Percentiles rank a stretch among this genome's conserved stretches.
Evolutionary conservation across 345 rosid genomes (phyloP).

Genomic region (Eucalyptus pauciflora): DNA sequence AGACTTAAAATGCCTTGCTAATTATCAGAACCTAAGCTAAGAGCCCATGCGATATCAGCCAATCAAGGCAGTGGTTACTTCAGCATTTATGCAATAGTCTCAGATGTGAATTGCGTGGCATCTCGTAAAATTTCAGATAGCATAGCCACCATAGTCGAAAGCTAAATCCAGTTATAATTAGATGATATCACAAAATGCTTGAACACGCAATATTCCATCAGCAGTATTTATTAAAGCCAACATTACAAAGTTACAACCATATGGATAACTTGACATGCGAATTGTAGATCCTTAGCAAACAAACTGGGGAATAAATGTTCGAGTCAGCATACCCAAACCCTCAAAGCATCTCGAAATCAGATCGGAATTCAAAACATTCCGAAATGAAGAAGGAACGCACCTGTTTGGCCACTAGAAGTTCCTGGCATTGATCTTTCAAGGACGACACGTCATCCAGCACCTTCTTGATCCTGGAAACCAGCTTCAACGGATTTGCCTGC

Average conservation of each 20-base stretch:
- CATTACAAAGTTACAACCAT: neutral
- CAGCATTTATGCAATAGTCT: neutral
- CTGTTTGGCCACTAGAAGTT: constrained; percentile 85
- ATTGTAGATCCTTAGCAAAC: neutral
- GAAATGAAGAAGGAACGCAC: constrained; percentile 4
- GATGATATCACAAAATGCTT: neutral
- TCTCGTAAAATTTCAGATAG: neutral
- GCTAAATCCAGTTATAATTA: neutral
- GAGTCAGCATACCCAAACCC: neutral
- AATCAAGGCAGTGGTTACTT: neutral
- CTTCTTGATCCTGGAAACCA: constrained; percentile 66
- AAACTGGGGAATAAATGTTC: neutral
- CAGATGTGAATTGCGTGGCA: neutral
- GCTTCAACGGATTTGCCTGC: constrained; percentile 84
- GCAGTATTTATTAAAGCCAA: neutral
- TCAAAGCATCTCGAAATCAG: neutral
- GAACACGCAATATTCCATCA: neutral
- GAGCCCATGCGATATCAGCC: neutral
- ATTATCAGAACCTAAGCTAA: neutral
- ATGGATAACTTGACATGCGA: neutral
- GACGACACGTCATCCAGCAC: constrained; percentile 52
- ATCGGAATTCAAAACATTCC: neutral
- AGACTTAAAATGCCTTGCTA: neutral
- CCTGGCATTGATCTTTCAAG: constrained; percentile 67
- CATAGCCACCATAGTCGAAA: neutral